Base-by-base conservation (phyloP, 768 basidiomycete genomes). In the Podaxis sp. region DNA sequence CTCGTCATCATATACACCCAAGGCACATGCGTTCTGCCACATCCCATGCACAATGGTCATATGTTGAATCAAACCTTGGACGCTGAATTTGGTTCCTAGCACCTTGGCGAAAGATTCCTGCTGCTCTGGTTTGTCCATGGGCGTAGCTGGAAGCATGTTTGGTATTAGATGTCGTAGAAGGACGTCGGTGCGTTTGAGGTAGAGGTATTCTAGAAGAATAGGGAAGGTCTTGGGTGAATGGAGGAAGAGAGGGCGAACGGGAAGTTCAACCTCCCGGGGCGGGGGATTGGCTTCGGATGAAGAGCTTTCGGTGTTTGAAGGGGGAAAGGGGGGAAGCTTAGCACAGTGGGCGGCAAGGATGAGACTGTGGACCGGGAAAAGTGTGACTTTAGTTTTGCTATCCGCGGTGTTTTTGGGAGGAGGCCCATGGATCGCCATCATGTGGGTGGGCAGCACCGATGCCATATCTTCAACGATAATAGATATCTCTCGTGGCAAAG, bases 341-440 rank as follows among this genome's bases (percentile, higher is more conserved):
- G 90, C 75, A 70, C 89, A 93, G 69, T 90, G 80, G 0, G 87
- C 78, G 6, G 87, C 87, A 58, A 93, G 80, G 47, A 93, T 79
- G 56, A 91, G 73, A 37, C 85, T 83, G 73, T 94, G 91, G 11
- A 85, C 81, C 4, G 92, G 87, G 66, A 82, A 87, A 57, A 93
- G 77, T 9, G 80, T 75, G 27, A 80, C 71, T 64, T 75, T 75
- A 3, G 58, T 61, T 61, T 33, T 65, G 57, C 40, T 59, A 29
- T 64, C 66, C 22, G 67, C 66, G 6, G 63, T 59, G 65, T 71
- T 54, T 69, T 66, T 64, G 55, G 55, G 55, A 38, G 49, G 70
- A 46, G 37, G 65, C 11, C 72, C 69, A 50, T 71, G 75, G 53
- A 87, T 70, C 17, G 85, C 86, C 22, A 88, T 71, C 66, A 84